Evolutionary conservation across 1,284 basidiomycete genomes (phyloP).

Genomic region (Pterula multifida): DNA sequence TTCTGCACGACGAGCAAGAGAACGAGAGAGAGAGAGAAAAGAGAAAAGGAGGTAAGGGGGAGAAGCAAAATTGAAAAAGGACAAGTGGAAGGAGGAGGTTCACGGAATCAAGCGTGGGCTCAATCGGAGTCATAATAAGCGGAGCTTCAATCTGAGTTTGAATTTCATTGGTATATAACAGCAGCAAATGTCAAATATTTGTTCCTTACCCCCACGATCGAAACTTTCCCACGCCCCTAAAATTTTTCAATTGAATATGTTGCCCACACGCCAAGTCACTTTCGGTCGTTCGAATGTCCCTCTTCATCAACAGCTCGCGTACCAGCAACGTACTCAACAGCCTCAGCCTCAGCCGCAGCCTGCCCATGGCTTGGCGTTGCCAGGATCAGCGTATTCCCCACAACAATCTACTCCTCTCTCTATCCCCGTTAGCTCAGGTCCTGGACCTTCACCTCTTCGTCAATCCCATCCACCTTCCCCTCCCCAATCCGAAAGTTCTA

Average conservation of each 20-base stretch:
- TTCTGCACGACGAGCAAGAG: too few species aligned
- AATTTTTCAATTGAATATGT: constrained; percentile 8
- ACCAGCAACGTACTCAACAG: constrained; percentile 24
- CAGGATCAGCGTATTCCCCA: constrained; percentile 24
- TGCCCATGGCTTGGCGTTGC: constrained; percentile 32
- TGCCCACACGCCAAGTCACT: constrained; percentile 66
- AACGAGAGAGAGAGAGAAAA: too few species aligned
- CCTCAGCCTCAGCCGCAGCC: constrained; percentile 17
- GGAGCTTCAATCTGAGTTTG: background rate
- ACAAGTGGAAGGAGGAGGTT: too few species aligned
- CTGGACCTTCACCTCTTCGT: constrained; percentile 30
- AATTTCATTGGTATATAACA: background rate
- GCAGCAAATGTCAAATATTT: background rate
- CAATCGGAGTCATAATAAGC: background rate
- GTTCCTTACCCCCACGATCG: background rate
- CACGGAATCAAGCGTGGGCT: background rate
- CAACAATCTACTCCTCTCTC: constrained; percentile 26
- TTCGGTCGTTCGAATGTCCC: constrained; percentile 51
- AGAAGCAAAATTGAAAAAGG: too few species aligned
- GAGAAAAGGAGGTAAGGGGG: too few species aligned
- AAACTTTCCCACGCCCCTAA: background rate
- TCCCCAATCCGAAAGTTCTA: constrained; percentile 20
- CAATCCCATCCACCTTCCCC: constrained; percentile 18
- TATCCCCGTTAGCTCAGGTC: constrained; percentile 33
- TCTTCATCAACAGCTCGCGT: constrained; percentile 29